Evolutionary conservation across 805 yeast genomes (phyloP).

Genomic region (Metschnikowia matae): DNA sequence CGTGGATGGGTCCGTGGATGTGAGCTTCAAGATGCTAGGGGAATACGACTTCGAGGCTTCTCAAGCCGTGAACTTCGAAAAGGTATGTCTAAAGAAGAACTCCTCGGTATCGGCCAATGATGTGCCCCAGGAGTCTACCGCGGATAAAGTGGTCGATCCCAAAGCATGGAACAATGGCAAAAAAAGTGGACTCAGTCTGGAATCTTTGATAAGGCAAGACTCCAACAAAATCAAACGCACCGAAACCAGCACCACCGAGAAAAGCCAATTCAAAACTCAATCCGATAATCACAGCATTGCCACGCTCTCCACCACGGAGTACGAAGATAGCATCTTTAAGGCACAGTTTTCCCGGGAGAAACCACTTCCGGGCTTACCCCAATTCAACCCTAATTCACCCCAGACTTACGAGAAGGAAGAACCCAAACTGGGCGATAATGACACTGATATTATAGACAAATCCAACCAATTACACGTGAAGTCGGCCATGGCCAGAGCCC

Average conservation of each 20-base stretch:
- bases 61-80: constrained; percentile 9
- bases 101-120: background rate
- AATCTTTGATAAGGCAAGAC: background rate
- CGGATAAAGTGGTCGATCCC: background rate
- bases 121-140: background rate
- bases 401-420: background rate
- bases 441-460: background rate
- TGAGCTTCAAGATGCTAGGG: constrained; percentile 59
- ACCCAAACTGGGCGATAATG: background rate
- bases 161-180: background rate
- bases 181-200: background rate
- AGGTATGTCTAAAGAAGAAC: constrained; percentile 11
- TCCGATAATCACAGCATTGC: constrained; percentile 20
- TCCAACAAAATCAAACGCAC: background rate
- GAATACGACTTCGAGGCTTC: constrained; percentile 49
- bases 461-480: constrained; percentile 1
- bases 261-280: background rate
- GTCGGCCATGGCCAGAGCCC: background rate
- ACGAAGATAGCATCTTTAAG: constrained; percentile 34
- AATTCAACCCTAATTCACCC: background rate
- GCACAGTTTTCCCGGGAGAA: constrained; percentile 29
- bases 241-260: background rate
- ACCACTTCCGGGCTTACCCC: constrained; percentile 14
- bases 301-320: constrained; percentile 37
- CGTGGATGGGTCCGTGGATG: constrained; percentile 74